Evolutionary conservation across 2,329 filamentous ascomycete genomes (phyloP), one percentile per base, ranked within the genome.

Genomic region (Penicillium janthinellum): DNA sequence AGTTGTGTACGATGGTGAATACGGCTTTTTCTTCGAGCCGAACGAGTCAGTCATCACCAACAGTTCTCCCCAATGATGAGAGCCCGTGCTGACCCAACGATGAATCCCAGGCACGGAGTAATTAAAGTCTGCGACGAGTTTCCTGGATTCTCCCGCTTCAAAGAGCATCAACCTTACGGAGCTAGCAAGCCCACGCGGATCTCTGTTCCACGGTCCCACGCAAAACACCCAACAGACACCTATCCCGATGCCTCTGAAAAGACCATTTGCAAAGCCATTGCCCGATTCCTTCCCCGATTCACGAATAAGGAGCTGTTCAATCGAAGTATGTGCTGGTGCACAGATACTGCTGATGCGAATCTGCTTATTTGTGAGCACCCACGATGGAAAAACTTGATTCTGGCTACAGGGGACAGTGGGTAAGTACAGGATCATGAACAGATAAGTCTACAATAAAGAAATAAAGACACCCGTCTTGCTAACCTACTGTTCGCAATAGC

Each of bases 261-360:
- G 8, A 77, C 80, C 8, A 75, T 82, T 20, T 76, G 82, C 4
- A 71, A 75, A 8, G 83, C 85, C 48, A 70, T 86, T 15, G 67
- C 69, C 6, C 81, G 84, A 52, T 82, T 79, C 0, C 80, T 85
- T 75, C 83, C 83, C 1, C 81, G 84, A 41, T 77, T 86, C 4
- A 77, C 78, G 1, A 68, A 79, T 2, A 77, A 83, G 1, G 76
- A 77, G 0, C 82, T 86, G 54, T 79, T 74, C 52, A 83, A 82
- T 59, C 81, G 81, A 3, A 73, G 81, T 5, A 80, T 86, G 48
- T 86, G 83, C 68, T 86, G 84, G 84, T 84, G 83, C 60, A 81
- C 82, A 0, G 84, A 86, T 64, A 86, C 83, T 0, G 78, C 81
- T 0, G 81, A 86, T 67, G 76, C 82, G 1, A 74, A 79, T 41